A percentile compares a stretch with the other conserved stretches of the same genome.
These are phyloP conservation scores for Ophiostoma montium DNA, from an alignment of 2,329 filamentous ascomycete species.

Conservation along the genomic window DNA sequence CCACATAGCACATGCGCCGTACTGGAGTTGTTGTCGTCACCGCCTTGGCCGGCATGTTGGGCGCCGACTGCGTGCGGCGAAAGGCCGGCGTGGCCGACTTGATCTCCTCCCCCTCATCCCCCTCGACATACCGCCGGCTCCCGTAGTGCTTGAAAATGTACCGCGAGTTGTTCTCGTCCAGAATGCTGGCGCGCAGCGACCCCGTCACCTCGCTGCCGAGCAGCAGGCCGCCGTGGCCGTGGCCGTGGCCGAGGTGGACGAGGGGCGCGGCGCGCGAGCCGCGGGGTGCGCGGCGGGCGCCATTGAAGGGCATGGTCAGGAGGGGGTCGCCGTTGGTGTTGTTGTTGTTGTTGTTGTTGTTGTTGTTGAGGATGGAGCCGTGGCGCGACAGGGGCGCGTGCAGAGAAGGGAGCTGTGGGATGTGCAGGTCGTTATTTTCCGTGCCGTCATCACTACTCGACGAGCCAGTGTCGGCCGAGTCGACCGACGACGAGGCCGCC, in stretches of 20 bases:
- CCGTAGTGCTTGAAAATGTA: conserved; percentile 6
- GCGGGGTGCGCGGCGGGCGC: conserved; percentile 4
- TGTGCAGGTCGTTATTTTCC: no score
- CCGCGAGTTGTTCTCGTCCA: conserved; percentile 6
- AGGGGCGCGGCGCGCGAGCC: conserved; percentile 5
- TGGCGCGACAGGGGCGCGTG: background rate
- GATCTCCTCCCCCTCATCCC: background rate
- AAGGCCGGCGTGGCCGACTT: background rate
- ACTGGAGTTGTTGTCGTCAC: background rate
- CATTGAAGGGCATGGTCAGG: conserved; percentile 8
- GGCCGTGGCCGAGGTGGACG: background rate
- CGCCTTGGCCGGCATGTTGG: background rate
- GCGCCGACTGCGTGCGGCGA: conserved; percentile 8
- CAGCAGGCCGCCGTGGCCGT: background rate
- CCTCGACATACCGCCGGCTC: conserved; percentile 2
- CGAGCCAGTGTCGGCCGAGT: no score
- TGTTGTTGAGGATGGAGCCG: background rate
- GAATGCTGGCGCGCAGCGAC: conserved; percentile 3
- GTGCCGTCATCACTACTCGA: no score
- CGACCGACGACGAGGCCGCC: no score
- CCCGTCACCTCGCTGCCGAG: conserved; percentile 6
- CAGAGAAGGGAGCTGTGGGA: conserved; percentile 1
- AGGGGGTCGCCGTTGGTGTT: conserved; percentile 1
- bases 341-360: conserved; percentile 1
- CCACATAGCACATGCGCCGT: conserved; percentile 3